phyloP scores from a whole-genome alignment of 768 basidiomycete species.

The Tephrocybe sp. region DNA sequence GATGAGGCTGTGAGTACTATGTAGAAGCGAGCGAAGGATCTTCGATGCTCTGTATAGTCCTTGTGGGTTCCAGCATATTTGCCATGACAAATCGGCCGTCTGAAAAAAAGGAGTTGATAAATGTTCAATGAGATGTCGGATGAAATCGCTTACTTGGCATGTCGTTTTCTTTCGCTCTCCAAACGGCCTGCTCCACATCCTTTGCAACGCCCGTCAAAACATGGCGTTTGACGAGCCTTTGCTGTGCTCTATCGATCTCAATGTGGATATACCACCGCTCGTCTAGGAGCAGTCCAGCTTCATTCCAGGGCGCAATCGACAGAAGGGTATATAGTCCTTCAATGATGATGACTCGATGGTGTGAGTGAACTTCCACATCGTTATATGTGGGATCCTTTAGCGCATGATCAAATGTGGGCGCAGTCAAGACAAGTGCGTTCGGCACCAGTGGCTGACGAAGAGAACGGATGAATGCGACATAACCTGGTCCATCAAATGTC shows the following conservation, averaged over 20 bases:
- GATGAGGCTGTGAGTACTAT: no score
- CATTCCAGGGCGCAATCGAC: conserved; percentile 68
- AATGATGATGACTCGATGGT: conserved; percentile 79
- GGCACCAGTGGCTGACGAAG: conserved; percentile 42
- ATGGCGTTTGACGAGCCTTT: conserved; percentile 69
- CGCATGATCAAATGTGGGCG: conserved; percentile 86
- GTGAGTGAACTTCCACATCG: conserved; percentile 53
- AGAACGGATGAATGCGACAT: conserved; percentile 62
- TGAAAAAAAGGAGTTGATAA: conserved; percentile 18
- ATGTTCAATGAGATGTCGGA: background rate
- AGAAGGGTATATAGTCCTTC: conserved; percentile 91
- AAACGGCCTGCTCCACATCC: conserved; percentile 59
- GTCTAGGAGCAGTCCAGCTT: conserved; percentile 65
- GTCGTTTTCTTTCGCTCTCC: conserved; percentile 79
- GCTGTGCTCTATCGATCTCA: conserved; percentile 52
- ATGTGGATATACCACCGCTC: conserved; percentile 77
- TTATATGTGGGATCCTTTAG: conserved; percentile 80
- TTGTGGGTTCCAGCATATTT: conserved; percentile 47
- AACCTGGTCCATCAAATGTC: conserved; percentile 83
- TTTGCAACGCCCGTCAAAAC: conserved; percentile 75
- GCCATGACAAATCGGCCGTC: conserved; percentile 46
- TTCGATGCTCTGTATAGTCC: conserved; percentile 34
- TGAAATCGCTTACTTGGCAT: conserved; percentile 55
- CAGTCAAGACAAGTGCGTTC: conserved; percentile 41
- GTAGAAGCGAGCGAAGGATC: conserved; percentile 1